These are phyloP conservation scores for Colletotrichum spaethianum DNA, from an alignment of 2,329 filamentous ascomycete genomes.

Conservation along the genomic window DNA sequence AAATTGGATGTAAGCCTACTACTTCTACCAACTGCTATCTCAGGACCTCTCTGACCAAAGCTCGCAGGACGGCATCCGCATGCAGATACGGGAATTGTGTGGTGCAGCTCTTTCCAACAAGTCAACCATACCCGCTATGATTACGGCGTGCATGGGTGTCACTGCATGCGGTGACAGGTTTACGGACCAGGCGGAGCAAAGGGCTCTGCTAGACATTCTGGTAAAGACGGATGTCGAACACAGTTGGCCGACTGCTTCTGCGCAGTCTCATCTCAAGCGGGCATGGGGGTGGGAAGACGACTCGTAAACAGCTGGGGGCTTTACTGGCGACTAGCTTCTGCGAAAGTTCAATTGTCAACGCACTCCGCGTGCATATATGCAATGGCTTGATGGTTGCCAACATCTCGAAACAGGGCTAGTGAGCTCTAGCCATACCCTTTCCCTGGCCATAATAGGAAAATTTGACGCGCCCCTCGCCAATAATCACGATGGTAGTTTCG, in stretches of 20 bases:
- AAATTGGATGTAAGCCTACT: constrained; percentile 55
- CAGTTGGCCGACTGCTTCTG: constrained; percentile 65
- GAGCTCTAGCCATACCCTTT: not conserved
- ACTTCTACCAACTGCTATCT: not conserved
- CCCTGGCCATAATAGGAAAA: not conserved
- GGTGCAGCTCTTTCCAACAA: constrained; percentile 72
- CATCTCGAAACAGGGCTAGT: not conserved
- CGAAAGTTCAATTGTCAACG: too few relatives aligned
- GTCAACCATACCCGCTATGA: constrained; percentile 68
- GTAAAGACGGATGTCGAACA: constrained; percentile 62
- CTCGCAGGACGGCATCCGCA: constrained; percentile 58
- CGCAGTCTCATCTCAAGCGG: constrained; percentile 61
- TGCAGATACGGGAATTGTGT: constrained; percentile 67
- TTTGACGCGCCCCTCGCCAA: not conserved
- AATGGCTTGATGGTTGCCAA: too few relatives aligned
- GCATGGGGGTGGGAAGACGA: constrained; percentile 62
- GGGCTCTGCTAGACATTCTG: constrained; percentile 62
- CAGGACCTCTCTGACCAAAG: constrained; percentile 7
- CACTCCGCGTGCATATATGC: too few relatives aligned
- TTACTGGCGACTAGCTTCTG: too few relatives aligned
- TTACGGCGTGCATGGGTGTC: constrained; percentile 70
- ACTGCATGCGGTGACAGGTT: constrained; percentile 65
- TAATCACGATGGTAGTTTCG: not conserved
- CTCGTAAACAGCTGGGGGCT: not conserved
- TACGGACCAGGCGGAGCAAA: constrained; percentile 59